Evolutionary conservation across 768 basidiomycete genomes (phyloP).

Genomic region (Lentinula guzmanii): DNA sequence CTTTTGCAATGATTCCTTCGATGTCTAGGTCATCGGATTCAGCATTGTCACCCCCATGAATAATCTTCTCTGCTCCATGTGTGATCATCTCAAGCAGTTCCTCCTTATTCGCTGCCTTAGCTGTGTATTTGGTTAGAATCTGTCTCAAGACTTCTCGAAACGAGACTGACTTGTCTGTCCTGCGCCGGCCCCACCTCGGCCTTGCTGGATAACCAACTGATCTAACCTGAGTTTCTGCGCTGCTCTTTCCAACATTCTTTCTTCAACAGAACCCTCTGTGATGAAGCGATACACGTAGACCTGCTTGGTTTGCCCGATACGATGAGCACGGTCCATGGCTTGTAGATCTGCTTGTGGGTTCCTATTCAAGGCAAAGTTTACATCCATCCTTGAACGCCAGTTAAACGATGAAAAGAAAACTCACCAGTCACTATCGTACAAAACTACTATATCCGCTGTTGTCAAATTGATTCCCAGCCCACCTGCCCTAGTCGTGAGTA

Average conservation of each 20-base stretch:
- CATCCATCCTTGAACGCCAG: neutral
- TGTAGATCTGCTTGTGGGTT: constrained; percentile 99
- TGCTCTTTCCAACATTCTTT: constrained; percentile 90
- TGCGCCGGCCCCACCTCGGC: constrained; percentile 68
- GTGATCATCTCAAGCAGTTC: constrained; percentile 98
- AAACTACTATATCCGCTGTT: constrained; percentile 88
- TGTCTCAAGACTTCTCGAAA: neutral
- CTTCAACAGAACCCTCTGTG: constrained; percentile 93
- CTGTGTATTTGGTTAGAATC: constrained; percentile 27
- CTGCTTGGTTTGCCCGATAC: constrained; percentile 96
- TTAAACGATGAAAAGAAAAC: constrained; percentile 10
- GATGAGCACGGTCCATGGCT: constrained; percentile 97
- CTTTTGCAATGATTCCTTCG: constrained; percentile 86
- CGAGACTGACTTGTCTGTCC: constrained; percentile 33
- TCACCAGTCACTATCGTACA: constrained; percentile 96
- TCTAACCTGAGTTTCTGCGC: constrained; percentile 94
- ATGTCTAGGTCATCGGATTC: constrained; percentile 49
- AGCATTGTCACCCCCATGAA: constrained; percentile 73
- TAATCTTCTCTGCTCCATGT: constrained; percentile 95
- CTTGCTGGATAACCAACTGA: constrained; percentile 96
- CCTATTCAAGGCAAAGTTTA: constrained; percentile 37
- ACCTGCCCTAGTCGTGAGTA: constrained; percentile 94
- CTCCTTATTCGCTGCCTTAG: constrained; percentile 88
- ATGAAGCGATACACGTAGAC: constrained; percentile 97
- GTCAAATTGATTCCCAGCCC: constrained; percentile 97